A percentile compares a stretch with the other conserved stretches of the same genome.
phyloP scores from a whole-genome alignment of 768 basidiomycete genomes.

The Kwoniella bestiolae region DNA sequence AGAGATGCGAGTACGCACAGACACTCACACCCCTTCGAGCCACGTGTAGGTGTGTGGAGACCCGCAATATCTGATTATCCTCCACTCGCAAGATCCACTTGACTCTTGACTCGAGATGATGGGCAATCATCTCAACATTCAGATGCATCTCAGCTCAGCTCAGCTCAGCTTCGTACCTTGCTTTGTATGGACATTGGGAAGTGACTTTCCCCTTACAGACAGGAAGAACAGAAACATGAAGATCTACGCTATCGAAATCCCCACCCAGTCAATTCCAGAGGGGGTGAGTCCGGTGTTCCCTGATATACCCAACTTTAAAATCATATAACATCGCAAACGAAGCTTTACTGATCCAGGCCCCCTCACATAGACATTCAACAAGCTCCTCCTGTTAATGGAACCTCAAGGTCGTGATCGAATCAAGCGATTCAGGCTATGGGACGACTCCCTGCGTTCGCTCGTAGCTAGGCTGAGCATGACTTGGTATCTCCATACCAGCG shows the following conservation, averaged over 20 bases:
- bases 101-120: neutral
- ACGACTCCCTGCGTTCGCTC: conserved; percentile 33
- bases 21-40: neutral
- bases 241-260: conserved; percentile 22
- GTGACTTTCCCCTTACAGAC: neutral
- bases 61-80: neutral
- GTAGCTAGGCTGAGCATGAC: conserved; percentile 35
- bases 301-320: neutral
- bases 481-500: conserved; percentile 32
- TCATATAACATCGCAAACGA: too few species aligned
- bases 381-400: conserved; percentile 19
- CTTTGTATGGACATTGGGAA: too few species aligned
- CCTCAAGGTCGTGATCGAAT: conserved; percentile 22
- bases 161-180: neutral
- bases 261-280: conserved; percentile 12
- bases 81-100: conserved; percentile 11
- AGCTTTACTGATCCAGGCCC: too few species aligned
- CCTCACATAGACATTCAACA: conserved; percentile 37
- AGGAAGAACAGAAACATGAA: neutral
- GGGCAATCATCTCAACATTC: neutral
- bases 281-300: conserved; percentile 15
- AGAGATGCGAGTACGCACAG: neutral
- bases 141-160: neutral
- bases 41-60: neutral
- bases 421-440: conserved; percentile 28